Evolutionary conservation across 768 basidiomycete genomes (phyloP), one percentile per base, ranked within the genome.

Genomic region (Suillus clintonianus): DNA sequence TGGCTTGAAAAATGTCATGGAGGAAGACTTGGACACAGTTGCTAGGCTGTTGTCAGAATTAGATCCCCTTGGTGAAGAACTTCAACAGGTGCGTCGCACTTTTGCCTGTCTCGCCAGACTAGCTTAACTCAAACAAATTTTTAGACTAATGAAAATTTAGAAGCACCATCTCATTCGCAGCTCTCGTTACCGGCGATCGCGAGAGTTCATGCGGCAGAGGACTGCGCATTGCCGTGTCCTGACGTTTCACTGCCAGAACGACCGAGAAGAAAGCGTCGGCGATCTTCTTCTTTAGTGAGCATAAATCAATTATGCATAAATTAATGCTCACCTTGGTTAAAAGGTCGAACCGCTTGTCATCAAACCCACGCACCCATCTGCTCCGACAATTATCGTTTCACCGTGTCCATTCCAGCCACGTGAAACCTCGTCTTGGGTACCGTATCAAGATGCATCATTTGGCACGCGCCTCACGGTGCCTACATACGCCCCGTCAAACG

Each of bases 401-500:
- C 80, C 81, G 5, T 84, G 84, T 69, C 72, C 76, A 4, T 62
- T 76, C 1, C 76, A 79, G 39, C 67, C 77, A 7, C 79, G 70
- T 43, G 80, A 81, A 63, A 73, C 70, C 5, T 78, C 82, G 1
- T 82, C 77, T 53, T 82, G 78, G 63, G 78, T 85, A 22, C 86
- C 87, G 13, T 78, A 78, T 65, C 87, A 89, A 72, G 82, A 88
- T 68, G 75, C 80, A 15, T 82, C 80, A 5, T 87, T 86, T 68
- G 82, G 84, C 41, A 74, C 76, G 55, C 77, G 76, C 36, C 80
- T 87, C 27, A 80, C 82, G 2, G 82, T 88, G 17, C 86, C 86
- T 6, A 74, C 72, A 43, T 77, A 84, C 65, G 77, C 80, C 3
- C 76, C 75, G 30, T 79, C 82, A 64, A 87, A 87, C 70, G 71